These are phyloP conservation scores for Jaminaea rosea DNA, from an alignment of 1,284 basidiomycete genomes.

Conservation along the genomic window DNA sequence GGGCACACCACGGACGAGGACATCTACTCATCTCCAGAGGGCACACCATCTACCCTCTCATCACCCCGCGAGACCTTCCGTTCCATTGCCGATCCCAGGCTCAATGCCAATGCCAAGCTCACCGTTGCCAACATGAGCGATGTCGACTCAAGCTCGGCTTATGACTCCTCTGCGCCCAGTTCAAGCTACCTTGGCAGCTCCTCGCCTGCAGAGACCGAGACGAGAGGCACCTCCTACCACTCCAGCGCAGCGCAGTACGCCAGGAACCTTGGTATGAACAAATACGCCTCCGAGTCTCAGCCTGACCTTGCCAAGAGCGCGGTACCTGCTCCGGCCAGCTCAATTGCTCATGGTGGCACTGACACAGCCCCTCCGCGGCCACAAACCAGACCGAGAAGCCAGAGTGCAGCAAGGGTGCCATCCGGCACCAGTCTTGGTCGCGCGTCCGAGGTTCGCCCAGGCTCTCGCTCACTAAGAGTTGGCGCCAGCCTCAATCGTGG, in stretches of 20 bases:
- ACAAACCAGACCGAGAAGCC: constrained; percentile 8
- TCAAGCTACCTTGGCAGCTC: constrained; percentile 10
- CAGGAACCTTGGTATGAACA: constrained; percentile 3
- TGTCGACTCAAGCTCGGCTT: constrained; percentile 1
- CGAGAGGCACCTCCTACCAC: constrained; percentile 12
- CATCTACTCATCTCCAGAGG: constrained; percentile 1
- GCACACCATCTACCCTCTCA: constrained; percentile 12
- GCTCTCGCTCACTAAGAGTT: constrained; percentile 1
- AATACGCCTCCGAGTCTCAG: neutral
- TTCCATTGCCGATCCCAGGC: constrained; percentile 1
- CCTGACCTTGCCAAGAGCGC: neutral
- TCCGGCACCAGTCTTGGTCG: constrained; percentile 21
- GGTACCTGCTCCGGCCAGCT: neutral
- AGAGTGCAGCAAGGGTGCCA: neutral
- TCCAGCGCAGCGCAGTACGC: constrained; percentile 4
- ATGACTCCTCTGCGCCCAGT: constrained; percentile 17
- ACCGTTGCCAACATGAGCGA: neutral
- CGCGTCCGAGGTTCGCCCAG: constrained; percentile 21
- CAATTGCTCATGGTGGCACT: constrained; percentile 2
- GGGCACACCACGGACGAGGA: constrained; percentile 1
- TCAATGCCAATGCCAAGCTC: neutral
- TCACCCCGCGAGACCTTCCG: neutral
- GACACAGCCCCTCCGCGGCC: constrained; percentile 15
- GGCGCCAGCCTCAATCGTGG: neutral
- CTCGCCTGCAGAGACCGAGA: constrained; percentile 18